Evolutionary conservation across 306 rosid genomes (phyloP), one percentile per base, ranked within the genome.

Genomic region (Crataegus laevigata): DNA sequence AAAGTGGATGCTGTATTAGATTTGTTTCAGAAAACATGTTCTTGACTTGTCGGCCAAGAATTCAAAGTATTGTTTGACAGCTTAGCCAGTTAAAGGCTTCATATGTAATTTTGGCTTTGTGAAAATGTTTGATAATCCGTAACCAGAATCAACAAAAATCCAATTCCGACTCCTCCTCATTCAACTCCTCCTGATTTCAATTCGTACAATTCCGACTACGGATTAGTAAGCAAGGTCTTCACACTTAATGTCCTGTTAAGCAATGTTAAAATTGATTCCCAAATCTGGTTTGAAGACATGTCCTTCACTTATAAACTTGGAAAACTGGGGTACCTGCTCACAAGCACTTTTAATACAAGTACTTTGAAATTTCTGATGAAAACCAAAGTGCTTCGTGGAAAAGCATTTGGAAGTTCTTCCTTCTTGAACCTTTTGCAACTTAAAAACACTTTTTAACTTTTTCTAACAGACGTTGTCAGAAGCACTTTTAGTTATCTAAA

Each of bases 1-100:
- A 83, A 61, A 42, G 81, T 76, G 14, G 87, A 86, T 77, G 90
- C 97, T 45, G 91, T 91, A 58, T 72, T 78, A 40, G 91, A 90
- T 63, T 87, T 94, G 85, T 92, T 91, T 87, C 83, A 80, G 62
- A 87, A 84, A 77, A 87, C 96, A 65, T 86, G 82, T 47, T 15
- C 36, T 47, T 12, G 19, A 19, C 38, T 59, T 57, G 22, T 19
- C 3, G 0, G 24, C 38, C 30, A 14, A 17, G 22, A 15, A 13
- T 19, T 60, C 69, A 59, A 28, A 25, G 71, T 2, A 32, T 36
- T 50, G 15, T n/a, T 58, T 26, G 34, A 1, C n/a, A 43, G 29
- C 28, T 12, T 55, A 22, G 51, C 75, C 34, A 71, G 12, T 25
- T 71, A 52, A 55, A 54, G 66, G 21, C 66, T 60, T 47, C 40